A percentile compares a stretch with the other conserved stretches of the same genome.
Evolutionary conservation across 805 yeast genomes (phyloP).

Genomic region (Yarrowia sp.): DNA sequence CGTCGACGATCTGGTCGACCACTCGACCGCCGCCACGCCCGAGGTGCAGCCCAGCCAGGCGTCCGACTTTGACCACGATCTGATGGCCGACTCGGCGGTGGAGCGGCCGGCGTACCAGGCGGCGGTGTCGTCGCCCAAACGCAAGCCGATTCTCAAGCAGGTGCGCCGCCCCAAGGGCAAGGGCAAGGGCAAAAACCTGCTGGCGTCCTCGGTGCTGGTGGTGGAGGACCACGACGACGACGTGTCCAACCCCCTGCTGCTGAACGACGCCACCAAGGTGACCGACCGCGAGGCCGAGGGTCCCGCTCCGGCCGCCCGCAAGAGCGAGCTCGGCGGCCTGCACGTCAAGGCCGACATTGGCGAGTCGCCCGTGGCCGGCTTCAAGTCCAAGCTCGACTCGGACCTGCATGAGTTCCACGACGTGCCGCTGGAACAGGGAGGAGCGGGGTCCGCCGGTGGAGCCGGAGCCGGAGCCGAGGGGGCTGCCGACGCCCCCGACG

Average conservation of each 20-base stretch:
- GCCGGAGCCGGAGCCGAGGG: neutral
- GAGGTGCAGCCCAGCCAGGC: neutral
- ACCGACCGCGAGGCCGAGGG: slow-evolving; percentile 2
- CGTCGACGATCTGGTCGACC: slow-evolving; percentile 27
- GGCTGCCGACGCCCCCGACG: neutral
- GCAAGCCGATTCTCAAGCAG: slow-evolving; percentile 32
- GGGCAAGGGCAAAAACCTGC: slow-evolving; percentile 23
- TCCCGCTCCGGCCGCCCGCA: neutral
- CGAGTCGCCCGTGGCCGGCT: slow-evolving; percentile 32
- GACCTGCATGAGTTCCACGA: slow-evolving; percentile 32
- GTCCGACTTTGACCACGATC: slow-evolving; percentile 14
- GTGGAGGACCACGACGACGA: slow-evolving; percentile 12
- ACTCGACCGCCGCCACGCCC: neutral
- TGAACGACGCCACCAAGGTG: slow-evolving; percentile 35
- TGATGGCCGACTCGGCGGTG: neutral
- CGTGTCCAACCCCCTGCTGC: slow-evolving; percentile 21
- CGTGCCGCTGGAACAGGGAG: slow-evolving; percentile 32
- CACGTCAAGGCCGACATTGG: slow-evolving; percentile 34
- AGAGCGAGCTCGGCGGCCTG: slow-evolving; percentile 9
- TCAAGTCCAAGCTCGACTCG: slow-evolving; percentile 31
- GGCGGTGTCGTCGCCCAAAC: slow-evolving; percentile 32
- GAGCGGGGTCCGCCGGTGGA: neutral
- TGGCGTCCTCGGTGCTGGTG: slow-evolving; percentile 16
- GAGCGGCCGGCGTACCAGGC: slow-evolving; percentile 35
- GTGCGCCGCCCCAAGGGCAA: slow-evolving; percentile 34